Evolutionary conservation across 305 asterid species (phyloP).

Genomic region (Solanum aculeatissimum): DNA sequence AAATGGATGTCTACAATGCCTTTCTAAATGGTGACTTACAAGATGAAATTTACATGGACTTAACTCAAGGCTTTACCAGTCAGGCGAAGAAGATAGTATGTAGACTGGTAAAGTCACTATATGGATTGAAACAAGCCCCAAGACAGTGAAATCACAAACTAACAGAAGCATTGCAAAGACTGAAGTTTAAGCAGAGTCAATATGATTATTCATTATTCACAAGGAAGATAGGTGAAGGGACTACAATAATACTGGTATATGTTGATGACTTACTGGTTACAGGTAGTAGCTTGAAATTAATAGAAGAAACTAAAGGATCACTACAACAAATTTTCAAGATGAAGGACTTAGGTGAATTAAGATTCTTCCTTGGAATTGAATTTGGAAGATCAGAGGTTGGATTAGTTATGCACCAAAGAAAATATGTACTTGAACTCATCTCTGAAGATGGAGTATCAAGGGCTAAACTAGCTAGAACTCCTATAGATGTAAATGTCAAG

Average conservation of each 20-base stretch:
- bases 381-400: not conserved
- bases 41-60: no score
- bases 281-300: not conserved
- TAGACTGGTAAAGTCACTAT: not conserved
- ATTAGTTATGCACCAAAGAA: not conserved
- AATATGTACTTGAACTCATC: not conserved
- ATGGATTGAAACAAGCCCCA: not conserved
- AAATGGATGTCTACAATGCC: not conserved
- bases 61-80: not conserved
- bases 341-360: not conserved
- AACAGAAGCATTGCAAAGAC: no score
- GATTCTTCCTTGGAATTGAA: not conserved
- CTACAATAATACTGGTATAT: not conserved
- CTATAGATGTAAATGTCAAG: not conserved
- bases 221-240: not conserved
- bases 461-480: not conserved
- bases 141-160: not conserved
- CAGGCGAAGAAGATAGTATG: not conserved
- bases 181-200: not conserved
- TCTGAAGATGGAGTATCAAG: not conserved
- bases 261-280: not conserved
- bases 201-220: not conserved
- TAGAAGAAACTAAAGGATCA: not conserved
- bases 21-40: not conserved
- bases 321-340: no score